phyloP scores from a whole-genome alignment of 768 basidiomycete genomes.

The Phlebiopsis flavidoalba region DNA sequence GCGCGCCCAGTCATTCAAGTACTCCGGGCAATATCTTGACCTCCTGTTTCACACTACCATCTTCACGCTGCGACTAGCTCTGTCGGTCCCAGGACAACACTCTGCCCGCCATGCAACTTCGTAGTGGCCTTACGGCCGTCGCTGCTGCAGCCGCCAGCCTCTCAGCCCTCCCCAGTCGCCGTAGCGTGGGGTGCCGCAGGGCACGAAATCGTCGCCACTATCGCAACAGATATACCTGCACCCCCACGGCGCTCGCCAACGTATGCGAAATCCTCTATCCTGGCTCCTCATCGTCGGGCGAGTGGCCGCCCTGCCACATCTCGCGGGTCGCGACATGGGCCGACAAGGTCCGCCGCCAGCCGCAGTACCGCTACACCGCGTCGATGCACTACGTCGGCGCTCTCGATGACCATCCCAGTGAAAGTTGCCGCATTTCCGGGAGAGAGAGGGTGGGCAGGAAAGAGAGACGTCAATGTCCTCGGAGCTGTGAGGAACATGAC shows the following conservation, averaged over 20 bases:
- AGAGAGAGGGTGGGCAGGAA: conserved; percentile 63
- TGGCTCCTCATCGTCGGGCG: conserved; percentile 12
- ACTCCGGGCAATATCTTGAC: not conserved
- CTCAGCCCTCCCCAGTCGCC: conserved; percentile 19
- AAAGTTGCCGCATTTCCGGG: conserved; percentile 79
- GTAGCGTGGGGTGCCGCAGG: conserved; percentile 49
- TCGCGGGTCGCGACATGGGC: conserved; percentile 89
- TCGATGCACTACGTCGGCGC: conserved; percentile 75
- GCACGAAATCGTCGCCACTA: conserved; percentile 90
- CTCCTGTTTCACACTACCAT: not conserved
- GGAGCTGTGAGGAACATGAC: conserved; percentile 78
- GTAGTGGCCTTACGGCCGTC: not conserved
- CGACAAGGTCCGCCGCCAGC: conserved; percentile 51
- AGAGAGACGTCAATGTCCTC: conserved; percentile 58
- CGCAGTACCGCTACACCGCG: conserved; percentile 61
- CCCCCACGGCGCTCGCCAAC: conserved; percentile 56
- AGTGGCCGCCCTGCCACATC: conserved; percentile 62
- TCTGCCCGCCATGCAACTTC: not conserved
- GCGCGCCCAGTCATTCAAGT: not conserved
- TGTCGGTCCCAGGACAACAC: not conserved
- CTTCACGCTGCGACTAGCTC: not conserved
- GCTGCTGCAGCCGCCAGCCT: not conserved
- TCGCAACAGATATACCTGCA: conserved; percentile 91
- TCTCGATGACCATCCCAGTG: conserved; percentile 69
- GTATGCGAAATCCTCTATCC: conserved; percentile 70